phyloP scores from a whole-genome alignment of 306 rosid genomes.

The Arachis hypogaea region DNA sequence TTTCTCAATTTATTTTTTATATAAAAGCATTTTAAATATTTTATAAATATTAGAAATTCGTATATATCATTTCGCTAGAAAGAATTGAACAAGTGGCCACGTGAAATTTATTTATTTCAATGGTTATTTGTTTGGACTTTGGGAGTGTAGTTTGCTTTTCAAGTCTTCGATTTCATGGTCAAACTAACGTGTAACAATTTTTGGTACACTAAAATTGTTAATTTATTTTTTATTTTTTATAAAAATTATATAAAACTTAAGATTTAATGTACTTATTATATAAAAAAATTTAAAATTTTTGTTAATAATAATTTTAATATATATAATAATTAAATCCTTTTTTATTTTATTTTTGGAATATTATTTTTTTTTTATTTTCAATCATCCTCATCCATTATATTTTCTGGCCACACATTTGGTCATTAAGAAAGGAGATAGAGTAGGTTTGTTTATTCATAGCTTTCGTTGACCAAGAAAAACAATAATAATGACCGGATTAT shows the following conservation, averaged over 20 bases:
- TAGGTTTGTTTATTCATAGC: background rate
- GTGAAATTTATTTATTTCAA: conserved; percentile 36
- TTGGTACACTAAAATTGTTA: no score
- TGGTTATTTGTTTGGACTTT: background rate
- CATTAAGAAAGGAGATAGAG: background rate
- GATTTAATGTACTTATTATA: no score
- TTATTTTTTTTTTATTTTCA: background rate
- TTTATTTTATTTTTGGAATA: no score
- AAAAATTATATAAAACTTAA: no score
- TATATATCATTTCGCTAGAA: no score
- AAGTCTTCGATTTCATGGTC: conserved; percentile 11
- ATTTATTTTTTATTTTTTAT: no score
- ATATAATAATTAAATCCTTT: no score
- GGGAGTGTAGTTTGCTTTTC: background rate
- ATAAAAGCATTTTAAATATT: no score
- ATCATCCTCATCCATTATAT: conserved; percentile 10
- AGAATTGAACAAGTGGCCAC: conserved; percentile 7
- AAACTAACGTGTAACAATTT: background rate
- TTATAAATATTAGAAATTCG: no score
- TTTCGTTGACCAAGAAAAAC: background rate
- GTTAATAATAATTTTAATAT: no score
- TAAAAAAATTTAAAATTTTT: no score
- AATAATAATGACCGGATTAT: conserved; percentile 17
- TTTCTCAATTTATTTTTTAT: no score
- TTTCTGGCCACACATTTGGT: background rate